Conservation (phyloP, 495 filamentous ascomycete genomes). For the Xanthoparmelia taractica region DNA sequence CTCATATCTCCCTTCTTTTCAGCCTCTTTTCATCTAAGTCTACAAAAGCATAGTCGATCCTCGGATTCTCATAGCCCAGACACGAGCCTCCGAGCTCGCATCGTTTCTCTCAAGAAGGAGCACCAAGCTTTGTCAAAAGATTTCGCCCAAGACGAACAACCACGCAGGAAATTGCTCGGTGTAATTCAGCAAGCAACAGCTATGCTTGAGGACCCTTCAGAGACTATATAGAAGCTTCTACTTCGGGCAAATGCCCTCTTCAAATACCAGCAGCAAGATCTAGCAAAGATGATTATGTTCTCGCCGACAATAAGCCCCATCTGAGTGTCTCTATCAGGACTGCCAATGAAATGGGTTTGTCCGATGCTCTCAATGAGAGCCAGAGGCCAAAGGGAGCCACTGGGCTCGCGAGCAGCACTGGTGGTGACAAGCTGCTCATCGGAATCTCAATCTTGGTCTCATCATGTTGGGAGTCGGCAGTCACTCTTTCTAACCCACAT, state of each 20-base stretch:
- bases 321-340: constrained; percentile 31
- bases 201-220: background rate
- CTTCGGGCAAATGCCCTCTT: background rate
- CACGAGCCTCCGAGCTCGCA: background rate
- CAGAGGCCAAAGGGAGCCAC: background rate
- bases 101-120: background rate
- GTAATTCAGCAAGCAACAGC: background rate
- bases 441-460: background rate
- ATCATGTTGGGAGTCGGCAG: background rate
- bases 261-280: too few relatives aligned
- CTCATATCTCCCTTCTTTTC: too few relatives aligned
- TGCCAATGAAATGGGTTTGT: constrained; percentile 24
- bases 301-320: constrained; percentile 5
- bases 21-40: background rate
- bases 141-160: background rate
- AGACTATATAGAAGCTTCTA: background rate
- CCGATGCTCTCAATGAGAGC: constrained; percentile 8
- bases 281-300: background rate
- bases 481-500: constrained; percentile 3
- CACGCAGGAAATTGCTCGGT: background rate
- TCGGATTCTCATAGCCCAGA: background rate
- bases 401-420: constrained; percentile 6
- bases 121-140: constrained; percentile 1
- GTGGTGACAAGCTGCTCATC: constrained; percentile 3
- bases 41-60: background rate